Base-by-base conservation (phyloP, 2,329 filamentous ascomycete species). In the Laburnicola sp. region DNA sequence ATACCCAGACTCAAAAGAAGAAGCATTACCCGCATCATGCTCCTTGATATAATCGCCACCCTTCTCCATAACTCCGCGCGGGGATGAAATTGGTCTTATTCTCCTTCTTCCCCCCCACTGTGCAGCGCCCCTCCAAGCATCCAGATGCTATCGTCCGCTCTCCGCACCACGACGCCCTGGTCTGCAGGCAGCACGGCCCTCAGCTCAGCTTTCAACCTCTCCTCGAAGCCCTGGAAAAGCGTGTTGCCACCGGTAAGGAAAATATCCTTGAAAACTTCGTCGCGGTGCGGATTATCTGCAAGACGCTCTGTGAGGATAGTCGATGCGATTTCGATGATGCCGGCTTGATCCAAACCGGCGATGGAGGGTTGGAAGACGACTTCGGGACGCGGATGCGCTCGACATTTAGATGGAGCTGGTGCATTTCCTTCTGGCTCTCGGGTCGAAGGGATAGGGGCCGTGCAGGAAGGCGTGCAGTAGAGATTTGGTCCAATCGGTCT, bases 161-260 rank as follows among this genome's bases (percentile, higher is more conserved):
- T 83, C 36, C 94, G 82, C 21, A 96, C 84, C 8, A 71, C 73
- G 46, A 97, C 41, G 27, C 82, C 78, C 16, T 85, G 76, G 6
- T 85, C 86, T 10, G 85, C 80, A 2, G 91, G 88, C 60, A 97
- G 72, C 54, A 89, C 81, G 0, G 85, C 83, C 35, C 82, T 80
- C 2, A 62, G 76, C 41, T 94, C 93, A 27, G 82, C 80, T 44
- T 82, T 78, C 54, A 97, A 76, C 27, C 93, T 80, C 64, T 95
- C 87, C 65, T 97, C 91, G 67, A 99, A 96, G 57, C 88, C 88
- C 52, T 82, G 76, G 74, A 97, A 96, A 39, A 96, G 75, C 0
- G 89, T 91, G 70, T 93, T 93, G 11, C 95, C 94, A n/a, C 94
- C 93, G 0, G 93, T 97, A 35, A 97, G 75, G 77, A 99, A 97